phyloP scores from a whole-genome alignment of 2,329 filamentous ascomycete species.

The Botrytis squamosa region DNA sequence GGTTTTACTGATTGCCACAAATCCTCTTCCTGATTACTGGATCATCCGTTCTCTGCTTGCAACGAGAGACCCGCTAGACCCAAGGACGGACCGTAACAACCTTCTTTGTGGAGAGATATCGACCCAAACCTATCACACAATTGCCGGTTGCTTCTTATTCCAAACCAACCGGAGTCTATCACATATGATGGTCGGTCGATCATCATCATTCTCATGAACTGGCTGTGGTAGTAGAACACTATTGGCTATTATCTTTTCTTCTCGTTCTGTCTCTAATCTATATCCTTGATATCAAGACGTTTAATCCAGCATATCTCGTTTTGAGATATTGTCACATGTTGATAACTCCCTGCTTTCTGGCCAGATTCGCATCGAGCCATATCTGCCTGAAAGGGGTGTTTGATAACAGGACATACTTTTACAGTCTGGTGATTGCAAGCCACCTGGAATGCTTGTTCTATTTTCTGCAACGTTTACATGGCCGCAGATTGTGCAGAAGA shows the following conservation, averaged over 20 bases:
- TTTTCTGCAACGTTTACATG: slow-evolving; percentile 26
- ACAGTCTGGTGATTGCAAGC: slow-evolving; percentile 35
- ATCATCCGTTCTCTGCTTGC: slow-evolving; percentile 24
- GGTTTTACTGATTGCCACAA: slow-evolving; percentile 24
- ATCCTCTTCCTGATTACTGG: slow-evolving; percentile 28
- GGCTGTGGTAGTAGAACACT: not conserved
- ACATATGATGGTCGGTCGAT: slow-evolving; percentile 16
- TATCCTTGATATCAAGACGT: slow-evolving; percentile 20
- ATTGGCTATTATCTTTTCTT: slow-evolving; percentile 16
- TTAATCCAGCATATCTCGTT: slow-evolving; percentile 15
- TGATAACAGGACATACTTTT: slow-evolving; percentile 24
- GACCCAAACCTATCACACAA: slow-evolving; percentile 27
- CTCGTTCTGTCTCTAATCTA: slow-evolving; percentile 22
- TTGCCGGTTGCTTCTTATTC: slow-evolving; percentile 26
- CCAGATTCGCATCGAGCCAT: slow-evolving; percentile 6
- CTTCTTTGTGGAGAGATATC: slow-evolving; percentile 24
- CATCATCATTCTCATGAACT: slow-evolving; percentile 2
- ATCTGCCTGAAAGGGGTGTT: slow-evolving; percentile 18
- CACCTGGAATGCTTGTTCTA: slow-evolving; percentile 31
- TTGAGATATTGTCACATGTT: slow-evolving; percentile 24
- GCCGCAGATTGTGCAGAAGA: slow-evolving; percentile 21
- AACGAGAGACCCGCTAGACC: slow-evolving; percentile 26
- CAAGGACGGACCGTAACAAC: slow-evolving; percentile 26
- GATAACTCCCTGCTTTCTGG: slow-evolving; percentile 18
- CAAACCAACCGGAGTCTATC: slow-evolving; percentile 29